phyloP scores from a whole-genome alignment of 257 asterid genomes.

The Solanum paucissectum region DNA sequence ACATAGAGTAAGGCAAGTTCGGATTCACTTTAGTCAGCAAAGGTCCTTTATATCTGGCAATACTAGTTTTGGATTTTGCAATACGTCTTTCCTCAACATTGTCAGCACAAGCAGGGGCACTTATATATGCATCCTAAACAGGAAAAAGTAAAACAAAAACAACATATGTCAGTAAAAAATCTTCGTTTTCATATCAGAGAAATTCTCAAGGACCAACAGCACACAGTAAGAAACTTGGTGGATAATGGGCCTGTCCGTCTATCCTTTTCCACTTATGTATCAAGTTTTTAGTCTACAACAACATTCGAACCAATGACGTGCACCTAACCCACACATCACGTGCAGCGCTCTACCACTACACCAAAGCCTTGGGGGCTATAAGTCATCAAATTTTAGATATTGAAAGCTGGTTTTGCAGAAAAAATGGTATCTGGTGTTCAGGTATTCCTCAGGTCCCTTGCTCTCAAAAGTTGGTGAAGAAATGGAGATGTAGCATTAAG shows the following conservation, averaged over 20 bases:
- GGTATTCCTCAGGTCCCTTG: background rate
- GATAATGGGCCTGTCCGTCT: background rate
- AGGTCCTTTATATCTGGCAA: constrained; percentile 19
- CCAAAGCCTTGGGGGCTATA: background rate
- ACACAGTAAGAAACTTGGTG: background rate
- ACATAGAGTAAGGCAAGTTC: constrained; percentile 18
- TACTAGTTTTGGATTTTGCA: background rate
- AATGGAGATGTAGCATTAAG: background rate
- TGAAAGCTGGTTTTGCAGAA: background rate
- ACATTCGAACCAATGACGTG: background rate
- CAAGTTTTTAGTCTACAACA: background rate
- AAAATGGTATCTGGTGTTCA: background rate
- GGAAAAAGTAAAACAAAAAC: background rate
- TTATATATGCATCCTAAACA: constrained; percentile 40
- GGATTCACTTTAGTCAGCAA: constrained; percentile 21
- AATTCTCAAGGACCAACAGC: background rate
- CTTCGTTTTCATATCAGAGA: background rate
- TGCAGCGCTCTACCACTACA: background rate
- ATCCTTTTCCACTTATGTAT: background rate
- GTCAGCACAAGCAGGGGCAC: constrained; percentile 12
- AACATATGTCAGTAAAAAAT: background rate
- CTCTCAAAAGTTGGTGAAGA: background rate
- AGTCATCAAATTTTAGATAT: background rate
- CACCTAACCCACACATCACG: background rate
- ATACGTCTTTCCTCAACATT: background rate